phyloP scores from a whole-genome alignment of 108 stramenopile genomes.

The Cyclotella atomus region DNA sequence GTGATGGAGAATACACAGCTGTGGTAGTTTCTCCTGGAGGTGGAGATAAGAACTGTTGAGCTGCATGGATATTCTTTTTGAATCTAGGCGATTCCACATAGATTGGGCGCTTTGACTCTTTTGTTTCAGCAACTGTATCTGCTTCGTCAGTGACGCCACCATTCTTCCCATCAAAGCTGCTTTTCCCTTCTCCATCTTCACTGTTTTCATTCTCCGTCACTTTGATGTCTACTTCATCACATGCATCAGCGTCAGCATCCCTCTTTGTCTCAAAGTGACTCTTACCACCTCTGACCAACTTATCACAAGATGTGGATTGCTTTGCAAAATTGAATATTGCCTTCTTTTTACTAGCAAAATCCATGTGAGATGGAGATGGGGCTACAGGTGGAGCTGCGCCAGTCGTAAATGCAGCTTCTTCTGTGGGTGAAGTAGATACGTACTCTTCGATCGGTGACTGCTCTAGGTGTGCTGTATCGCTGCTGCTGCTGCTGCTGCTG shows the following conservation, averaged over 20 bases:
- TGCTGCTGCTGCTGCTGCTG: background rate
- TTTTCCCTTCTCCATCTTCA: background rate
- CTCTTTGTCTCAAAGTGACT: background rate
- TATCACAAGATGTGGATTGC: background rate
- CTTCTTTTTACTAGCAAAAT: constrained; percentile 13
- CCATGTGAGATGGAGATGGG: background rate
- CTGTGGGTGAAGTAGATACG: no score
- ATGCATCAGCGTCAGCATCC: no score
- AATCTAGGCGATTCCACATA: background rate
- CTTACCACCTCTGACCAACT: background rate
- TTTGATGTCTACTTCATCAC: background rate
- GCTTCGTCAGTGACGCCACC: background rate
- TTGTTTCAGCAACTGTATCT: background rate
- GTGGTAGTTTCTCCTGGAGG: background rate
- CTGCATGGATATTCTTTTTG: background rate
- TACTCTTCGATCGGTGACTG: background rate
- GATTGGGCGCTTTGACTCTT: background rate
- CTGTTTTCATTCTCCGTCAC: background rate
- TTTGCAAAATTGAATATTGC: constrained; percentile 3
- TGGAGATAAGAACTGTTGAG: background rate
- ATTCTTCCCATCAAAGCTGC: background rate
- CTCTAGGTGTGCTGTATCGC: background rate
- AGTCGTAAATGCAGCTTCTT: background rate
- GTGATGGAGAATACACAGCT: background rate
- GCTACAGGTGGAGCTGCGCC: background rate